Evolutionary conservation across 306 rosid genomes (phyloP).

Genomic region (Prunus kanzakura): DNA sequence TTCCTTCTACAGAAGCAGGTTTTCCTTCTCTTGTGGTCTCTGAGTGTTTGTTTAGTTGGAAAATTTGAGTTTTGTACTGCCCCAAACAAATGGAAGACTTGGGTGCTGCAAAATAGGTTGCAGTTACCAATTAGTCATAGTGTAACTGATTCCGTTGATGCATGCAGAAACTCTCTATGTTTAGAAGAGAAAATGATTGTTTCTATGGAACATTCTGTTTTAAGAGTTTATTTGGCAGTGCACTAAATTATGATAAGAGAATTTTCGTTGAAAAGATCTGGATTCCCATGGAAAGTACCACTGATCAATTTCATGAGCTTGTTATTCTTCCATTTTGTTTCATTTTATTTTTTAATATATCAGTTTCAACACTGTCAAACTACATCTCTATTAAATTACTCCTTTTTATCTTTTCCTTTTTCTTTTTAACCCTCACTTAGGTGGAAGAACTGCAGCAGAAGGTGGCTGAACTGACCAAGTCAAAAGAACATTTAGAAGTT

Average conservation of each 20-base stretch:
- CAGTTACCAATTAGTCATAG: not conserved
- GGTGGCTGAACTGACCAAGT: conserved; percentile 54
- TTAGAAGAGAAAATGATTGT: not conserved
- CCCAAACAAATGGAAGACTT: not conserved
- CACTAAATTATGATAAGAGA: not conserved
- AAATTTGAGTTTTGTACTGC: not conserved
- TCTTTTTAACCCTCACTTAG: conserved; percentile 32
- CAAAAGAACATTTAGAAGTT: conserved; percentile 72
- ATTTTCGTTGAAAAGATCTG: not conserved
- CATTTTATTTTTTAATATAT: conserved; percentile 6
- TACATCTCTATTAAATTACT: conserved; percentile 11
- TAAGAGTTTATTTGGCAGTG: not conserved
- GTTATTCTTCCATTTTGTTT: not conserved
- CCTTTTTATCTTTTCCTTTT: not conserved
- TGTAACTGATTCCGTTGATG: not conserved
- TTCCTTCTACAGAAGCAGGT: conserved; percentile 64
- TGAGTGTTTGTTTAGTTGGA: not conserved
- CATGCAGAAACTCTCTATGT: not conserved
- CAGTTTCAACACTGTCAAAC: conserved; percentile 6
- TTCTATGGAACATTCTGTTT: not conserved
- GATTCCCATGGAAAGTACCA: not conserved
- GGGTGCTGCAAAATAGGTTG: not conserved
- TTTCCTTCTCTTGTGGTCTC: conserved; percentile 1
- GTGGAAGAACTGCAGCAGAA: conserved; percentile 70
- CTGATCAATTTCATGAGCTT: not conserved